Base-by-base conservation (phyloP, 2,329 filamentous ascomycete species). In the Stachybotrys echinatus region DNA sequence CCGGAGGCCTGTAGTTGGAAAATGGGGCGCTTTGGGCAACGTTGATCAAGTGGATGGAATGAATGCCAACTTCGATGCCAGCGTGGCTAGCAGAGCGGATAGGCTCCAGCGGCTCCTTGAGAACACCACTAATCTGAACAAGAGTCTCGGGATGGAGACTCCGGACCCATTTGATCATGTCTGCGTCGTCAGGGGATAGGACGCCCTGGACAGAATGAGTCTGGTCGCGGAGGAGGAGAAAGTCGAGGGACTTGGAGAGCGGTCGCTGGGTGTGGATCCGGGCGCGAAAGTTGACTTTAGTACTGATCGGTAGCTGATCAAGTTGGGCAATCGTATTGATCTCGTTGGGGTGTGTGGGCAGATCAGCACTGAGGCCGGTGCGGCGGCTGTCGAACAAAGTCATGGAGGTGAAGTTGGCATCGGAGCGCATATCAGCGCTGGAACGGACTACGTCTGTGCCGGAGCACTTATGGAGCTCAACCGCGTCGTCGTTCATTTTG, bases 151-250 rank as follows among this genome's bases (percentile, higher is more conserved):
- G 74, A 49, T 86, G 83, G 43, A 96, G 74, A 63, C 89, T 89
- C 68, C 95, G 88, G 3, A 88, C 88, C 88, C 90, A 95, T 62
- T 88, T 85, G 23, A 96, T 77, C 78, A 96, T 92, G 59, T 87
- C 82, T 80, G 55, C 83, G 73, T 61, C 72, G 54, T 65, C 66
- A 57, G 65, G 66, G 49, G 66, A 54, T 17, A 96, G 74, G 3
- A 96, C 88, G 54, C 89, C 91, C 67, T 96, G 92, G 47, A 96
- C 82, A 22, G 90, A 94, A 56, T 81, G 77, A 12, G 88, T 84
- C 69, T 92, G 87, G 69, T 96, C 89, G 49, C 92, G 85, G 63
- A 96, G 87, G 51, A 95, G 80, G 42, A 96, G 73, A 67, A 96
- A 96, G 60, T 90, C 88, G 31, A 96, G 75, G 57, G 88, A 86